Conservation (phyloP, 306 rosid genomes). For the Cyclanthera cordifolia region DNA sequence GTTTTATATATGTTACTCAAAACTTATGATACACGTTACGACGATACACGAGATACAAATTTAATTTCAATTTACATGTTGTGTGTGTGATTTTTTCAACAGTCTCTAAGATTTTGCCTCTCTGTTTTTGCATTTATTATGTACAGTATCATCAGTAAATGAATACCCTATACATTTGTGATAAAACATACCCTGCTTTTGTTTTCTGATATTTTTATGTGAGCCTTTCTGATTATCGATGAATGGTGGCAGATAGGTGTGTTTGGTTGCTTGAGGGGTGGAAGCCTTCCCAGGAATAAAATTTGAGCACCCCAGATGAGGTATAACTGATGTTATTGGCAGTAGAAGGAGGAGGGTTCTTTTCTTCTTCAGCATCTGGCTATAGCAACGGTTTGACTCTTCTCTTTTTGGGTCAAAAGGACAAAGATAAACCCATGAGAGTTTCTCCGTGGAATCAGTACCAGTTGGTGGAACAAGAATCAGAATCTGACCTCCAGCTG, state of each 20-base stretch:
- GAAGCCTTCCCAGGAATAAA: constrained; percentile 22
- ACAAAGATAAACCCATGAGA: constrained; percentile 96
- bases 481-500: constrained; percentile 93
- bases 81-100: not conserved
- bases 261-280: constrained; percentile 37
- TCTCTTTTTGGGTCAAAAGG: constrained; percentile 84
- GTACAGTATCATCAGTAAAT: not conserved
- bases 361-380: constrained; percentile 97
- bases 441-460: constrained; percentile 97
- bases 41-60: not conserved
- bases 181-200: not conserved
- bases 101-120: not conserved
- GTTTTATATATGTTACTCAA: not conserved
- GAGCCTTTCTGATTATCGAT: not conserved
- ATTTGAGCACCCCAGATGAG: constrained; percentile 67
- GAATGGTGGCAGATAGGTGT: constrained; percentile 27
- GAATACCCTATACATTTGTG: not conserved
- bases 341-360: constrained; percentile 99
- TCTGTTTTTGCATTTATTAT: not conserved
- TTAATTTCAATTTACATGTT: too few species aligned
- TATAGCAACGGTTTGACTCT: constrained; percentile 94
- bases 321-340: constrained; percentile 97
- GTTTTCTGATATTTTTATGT: not conserved
- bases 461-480: constrained; percentile 93
- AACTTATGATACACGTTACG: too few species aligned